Evolutionary conservation across 208 protist species (phyloP).

Genomic region (Wallacemonas sp.): DNA sequence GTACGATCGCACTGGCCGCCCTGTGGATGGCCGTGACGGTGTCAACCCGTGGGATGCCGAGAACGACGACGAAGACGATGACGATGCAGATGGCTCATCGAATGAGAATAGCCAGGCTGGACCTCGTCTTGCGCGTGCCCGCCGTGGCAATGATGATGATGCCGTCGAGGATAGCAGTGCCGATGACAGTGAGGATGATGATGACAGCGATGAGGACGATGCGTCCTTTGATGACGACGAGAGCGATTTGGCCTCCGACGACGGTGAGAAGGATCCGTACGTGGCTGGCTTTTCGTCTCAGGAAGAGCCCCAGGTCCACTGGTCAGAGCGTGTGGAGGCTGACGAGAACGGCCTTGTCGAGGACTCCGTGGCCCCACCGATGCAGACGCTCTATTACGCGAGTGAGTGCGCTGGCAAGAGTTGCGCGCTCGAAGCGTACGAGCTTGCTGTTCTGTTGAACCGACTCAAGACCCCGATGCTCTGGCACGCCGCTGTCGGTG

Average conservation of each 20-base stretch:
- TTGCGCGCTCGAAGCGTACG: constrained; percentile 77
- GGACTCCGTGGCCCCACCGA: constrained; percentile 30
- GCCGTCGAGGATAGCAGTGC: not conserved
- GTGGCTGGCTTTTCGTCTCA: constrained; percentile 16
- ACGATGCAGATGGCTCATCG: not conserved
- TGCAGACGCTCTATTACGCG: constrained; percentile 68
- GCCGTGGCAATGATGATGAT: not conserved
- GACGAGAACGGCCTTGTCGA: constrained; percentile 40
- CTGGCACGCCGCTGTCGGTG: constrained; percentile 84
- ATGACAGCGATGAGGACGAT: constrained; percentile 16
- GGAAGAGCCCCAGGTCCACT: constrained; percentile 8
- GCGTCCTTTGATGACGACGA: not conserved
- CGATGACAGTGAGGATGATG: constrained; percentile 6
- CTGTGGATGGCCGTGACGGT: not conserved
- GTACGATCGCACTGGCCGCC: not conserved
- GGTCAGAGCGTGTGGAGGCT: constrained; percentile 26
- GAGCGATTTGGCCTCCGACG: constrained; percentile 7
- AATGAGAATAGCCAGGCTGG: not conserved
- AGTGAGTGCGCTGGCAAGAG: constrained; percentile 66
- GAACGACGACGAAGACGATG: not conserved
- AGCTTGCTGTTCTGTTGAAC: constrained; percentile 71
- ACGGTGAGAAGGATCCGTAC: constrained; percentile 14
- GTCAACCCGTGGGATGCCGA: not conserved
- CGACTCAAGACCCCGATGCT: constrained; percentile 63
- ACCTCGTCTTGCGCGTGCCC: not conserved